Evolutionary conservation across 306 rosid genomes (phyloP).

Genomic region (Cucumis cinereus): DNA sequence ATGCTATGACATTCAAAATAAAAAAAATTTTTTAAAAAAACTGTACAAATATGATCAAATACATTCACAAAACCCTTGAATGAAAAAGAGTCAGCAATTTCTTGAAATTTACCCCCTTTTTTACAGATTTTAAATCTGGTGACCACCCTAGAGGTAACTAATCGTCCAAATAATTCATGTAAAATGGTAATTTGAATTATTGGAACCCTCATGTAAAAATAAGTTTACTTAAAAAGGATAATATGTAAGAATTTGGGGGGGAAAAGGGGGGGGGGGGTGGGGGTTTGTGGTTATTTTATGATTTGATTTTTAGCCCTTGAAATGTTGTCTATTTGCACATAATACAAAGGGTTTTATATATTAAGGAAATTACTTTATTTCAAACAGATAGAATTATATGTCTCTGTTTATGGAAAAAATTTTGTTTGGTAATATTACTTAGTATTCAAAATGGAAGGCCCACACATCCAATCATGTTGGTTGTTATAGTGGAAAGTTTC

Average conservation of each 20-base stretch:
- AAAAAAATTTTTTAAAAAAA: neutral
- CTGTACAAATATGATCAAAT: neutral
- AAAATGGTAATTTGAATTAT: too few relatives aligned
- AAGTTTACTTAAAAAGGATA: neutral
- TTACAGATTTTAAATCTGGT: neutral
- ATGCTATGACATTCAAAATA: neutral
- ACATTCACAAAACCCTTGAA: neutral
- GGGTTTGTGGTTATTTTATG: neutral
- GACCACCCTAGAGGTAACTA: neutral
- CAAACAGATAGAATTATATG: neutral
- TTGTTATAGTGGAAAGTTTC: conserved; percentile 54
- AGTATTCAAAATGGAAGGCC: conserved; percentile 33
- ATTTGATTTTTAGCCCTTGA: neutral
- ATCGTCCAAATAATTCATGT: too few relatives aligned
- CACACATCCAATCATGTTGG: conserved; percentile 87
- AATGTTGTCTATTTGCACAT: neutral
- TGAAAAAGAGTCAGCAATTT: neutral
- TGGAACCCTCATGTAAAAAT: neutral
- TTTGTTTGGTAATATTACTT: conserved; percentile 21
- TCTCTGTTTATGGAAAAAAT: neutral
- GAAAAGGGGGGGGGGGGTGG: neutral
- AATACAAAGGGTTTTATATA: neutral
- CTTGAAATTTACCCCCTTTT: neutral
- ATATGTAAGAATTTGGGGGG: neutral
- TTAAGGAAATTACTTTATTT: neutral